A percentile compares a stretch with the other conserved stretches of the same genome.
Conservation (phyloP, 2,329 filamentous ascomycete genomes). For the Xylaria sp. region DNA sequence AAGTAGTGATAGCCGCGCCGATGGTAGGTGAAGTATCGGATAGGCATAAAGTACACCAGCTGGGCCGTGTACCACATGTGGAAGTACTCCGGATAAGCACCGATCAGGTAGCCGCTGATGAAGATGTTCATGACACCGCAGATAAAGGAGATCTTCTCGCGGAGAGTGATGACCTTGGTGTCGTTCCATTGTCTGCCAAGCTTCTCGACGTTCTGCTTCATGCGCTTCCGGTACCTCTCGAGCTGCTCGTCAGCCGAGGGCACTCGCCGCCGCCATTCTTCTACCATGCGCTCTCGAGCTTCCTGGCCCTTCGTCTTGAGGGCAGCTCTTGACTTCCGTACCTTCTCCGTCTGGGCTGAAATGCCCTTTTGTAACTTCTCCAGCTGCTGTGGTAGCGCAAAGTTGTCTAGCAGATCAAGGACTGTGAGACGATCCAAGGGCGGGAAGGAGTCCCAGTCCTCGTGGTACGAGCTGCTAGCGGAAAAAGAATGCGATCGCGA, state of each 20-base stretch:
- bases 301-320: constrained; percentile 78
- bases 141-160: constrained; percentile 97
- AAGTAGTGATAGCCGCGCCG: constrained; percentile 96
- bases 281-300: constrained; percentile 89
- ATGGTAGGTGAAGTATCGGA: constrained; percentile 91
- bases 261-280: constrained; percentile 88
- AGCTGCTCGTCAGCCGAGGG: constrained; percentile 92
- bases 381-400: constrained; percentile 87
- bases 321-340: constrained; percentile 83
- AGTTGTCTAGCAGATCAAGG: constrained; percentile 93
- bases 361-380: constrained; percentile 90
- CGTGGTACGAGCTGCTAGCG: constrained; percentile 84
- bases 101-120: constrained; percentile 92
- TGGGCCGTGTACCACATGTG: constrained; percentile 92
- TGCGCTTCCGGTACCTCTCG: constrained; percentile 86
- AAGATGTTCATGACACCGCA: constrained; percentile 97
- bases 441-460: constrained; percentile 87
- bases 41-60: constrained; percentile 95
- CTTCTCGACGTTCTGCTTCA: constrained; percentile 89
- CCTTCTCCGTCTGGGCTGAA: constrained; percentile 83
- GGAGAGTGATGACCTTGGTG: constrained; percentile 83
- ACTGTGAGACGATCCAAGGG: constrained; percentile 90
- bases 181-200: constrained; percentile 88
- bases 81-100: constrained; percentile 84
- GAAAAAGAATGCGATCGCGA: constrained; percentile 85